Conservation (phyloP, 2,329 filamentous ascomycete species). For the Colletotrichum theobromicola region DNA sequence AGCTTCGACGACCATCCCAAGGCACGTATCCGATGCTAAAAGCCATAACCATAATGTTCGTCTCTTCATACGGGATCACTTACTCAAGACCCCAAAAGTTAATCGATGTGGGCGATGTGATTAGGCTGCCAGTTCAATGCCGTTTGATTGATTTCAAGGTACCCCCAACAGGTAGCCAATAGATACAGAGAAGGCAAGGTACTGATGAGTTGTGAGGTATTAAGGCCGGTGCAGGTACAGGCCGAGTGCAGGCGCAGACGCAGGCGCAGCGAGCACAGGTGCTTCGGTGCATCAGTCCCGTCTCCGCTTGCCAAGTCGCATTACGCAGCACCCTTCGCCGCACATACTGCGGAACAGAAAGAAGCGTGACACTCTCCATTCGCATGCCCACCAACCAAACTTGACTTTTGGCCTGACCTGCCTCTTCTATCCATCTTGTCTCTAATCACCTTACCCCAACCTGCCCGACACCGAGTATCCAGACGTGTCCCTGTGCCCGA, state of each 20-base stretch:
- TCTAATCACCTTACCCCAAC: background rate
- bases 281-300: background rate
- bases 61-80: background rate
- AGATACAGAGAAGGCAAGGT: background rate
- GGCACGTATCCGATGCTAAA: background rate
- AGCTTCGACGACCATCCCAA: background rate
- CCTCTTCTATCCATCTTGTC: background rate
- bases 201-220: background rate
- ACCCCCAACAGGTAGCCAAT: background rate
- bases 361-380: background rate
- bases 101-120: background rate
- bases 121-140: background rate
- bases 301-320: constrained; percentile 17
- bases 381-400: background rate
- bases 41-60: background rate
- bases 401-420: background rate
- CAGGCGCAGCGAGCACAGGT: background rate
- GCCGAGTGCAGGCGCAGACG: background rate
- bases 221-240: background rate
- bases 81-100: background rate
- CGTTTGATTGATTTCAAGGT: background rate
- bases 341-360: background rate
- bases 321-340: constrained; percentile 16
- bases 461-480: background rate
- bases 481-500: background rate